Evolutionary conservation across 495 filamentous ascomycete species (phyloP), one percentile per base, ranked within the genome.

Genomic region (Aspergillus hancockii): DNA sequence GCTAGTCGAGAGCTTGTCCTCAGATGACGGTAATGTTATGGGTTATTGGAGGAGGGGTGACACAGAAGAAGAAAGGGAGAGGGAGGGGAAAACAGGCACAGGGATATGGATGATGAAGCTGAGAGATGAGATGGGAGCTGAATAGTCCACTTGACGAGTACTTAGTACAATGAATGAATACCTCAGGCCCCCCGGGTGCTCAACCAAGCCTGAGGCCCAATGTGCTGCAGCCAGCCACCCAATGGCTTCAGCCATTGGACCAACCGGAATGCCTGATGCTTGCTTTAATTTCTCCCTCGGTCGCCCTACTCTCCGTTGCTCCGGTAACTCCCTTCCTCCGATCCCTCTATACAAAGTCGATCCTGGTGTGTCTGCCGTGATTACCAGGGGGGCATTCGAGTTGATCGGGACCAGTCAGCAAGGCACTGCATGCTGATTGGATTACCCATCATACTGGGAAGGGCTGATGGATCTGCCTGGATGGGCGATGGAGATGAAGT

Each of bases 321-420:
- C 58, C 25, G 55, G 71, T 67, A 76, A 76, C 74, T 73, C 65
- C 61, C 63, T 64, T 62, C 32, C 41, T 67, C 64, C 60, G 54
- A 54, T 57, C 54, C 32, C n/a, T 34, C 16, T 28, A 30, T 40
- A 46, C 40, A 12, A 8, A 50, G 46, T 49, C n/a, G 43, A 47
- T 47, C 43, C 43, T 23, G 43, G 9, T 47, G 43, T 9, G 19
- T 19, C 43, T 47, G 43, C 43, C 43, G 43, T 47, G 19, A 23
- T 47, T 47, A 8, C 16, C 43, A 21, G 21, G 43, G 30, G 21
- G 43, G 40, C 28, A 30, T 57, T 53, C 50, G 50, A 55, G 23
- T 54, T 25, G 19, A 65, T 65, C 58, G 52, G 16, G n/a, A 46
- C 16, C 5, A 23, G 23, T 16, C 22, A 18, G 23, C 30, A 40